Base-by-base conservation (phyloP, 371 early-diverging fungal species). In the Zychaea mexicana region DNA sequence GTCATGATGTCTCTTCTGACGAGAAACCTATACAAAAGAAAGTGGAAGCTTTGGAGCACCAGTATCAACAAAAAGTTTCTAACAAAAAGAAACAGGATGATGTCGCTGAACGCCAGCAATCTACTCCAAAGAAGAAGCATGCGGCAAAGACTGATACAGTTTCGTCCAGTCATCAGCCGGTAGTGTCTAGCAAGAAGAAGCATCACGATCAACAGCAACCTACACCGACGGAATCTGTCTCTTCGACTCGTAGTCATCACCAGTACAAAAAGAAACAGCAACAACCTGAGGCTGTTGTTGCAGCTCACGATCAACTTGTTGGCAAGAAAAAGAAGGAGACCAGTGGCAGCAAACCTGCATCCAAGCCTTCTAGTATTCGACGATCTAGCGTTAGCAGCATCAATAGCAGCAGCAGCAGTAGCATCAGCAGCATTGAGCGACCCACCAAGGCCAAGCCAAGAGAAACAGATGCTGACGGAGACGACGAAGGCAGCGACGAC, bases 401-500 rank as follows among this genome's bases (percentile, higher is more conserved):
- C 21, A 66, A 52, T 21, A 15, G 38, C 27, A 2, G 46, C 39
- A 55, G 62, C 45, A 28, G 53, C 62, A 30, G 61, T 49, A 52
- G 56, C 46, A 71, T 31, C 39, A 45, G 60, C 28, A 59, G 60
- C 28, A 60, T 46, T 17, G 47, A 46, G 15, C 26, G 26, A 56
- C n/a, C 26, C 45, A 24, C 6, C 12, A 33, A 38, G 15, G 54
- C 19, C 15, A 62, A 62, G 21, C 12, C 21, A 38, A 33, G 42
- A 22, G 55, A 62, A 27, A 53, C 42, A 31, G 67, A 38, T 31
- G 39, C 30, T 15, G 45, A 61, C 15, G 61, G 56, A 27, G 67
- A 67, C 22, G 62, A 62, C 26, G 67, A 62, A 26, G 61, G 61
- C 8, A 60, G 60, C 12, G 52, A 39, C 0, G 57, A 57, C 19